phyloP scores from a whole-genome alignment of 2,329 filamentous ascomycete genomes.

The Cryphonectria parasitica region DNA sequence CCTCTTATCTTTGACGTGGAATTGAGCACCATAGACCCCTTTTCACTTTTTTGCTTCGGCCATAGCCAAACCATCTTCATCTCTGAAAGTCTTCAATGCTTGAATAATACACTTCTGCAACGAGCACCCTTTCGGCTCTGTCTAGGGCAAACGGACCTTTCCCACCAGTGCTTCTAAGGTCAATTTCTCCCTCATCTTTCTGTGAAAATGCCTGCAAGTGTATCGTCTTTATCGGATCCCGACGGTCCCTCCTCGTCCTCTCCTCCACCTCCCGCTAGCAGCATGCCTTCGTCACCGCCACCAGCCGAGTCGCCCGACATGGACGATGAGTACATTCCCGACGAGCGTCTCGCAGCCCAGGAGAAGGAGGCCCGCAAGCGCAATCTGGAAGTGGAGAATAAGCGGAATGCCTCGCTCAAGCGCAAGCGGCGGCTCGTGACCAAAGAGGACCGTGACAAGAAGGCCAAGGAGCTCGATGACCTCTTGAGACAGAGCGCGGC shows the following conservation, averaged over 20 bases:
- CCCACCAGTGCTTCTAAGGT: neutral
- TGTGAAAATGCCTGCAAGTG: slow-evolving; percentile 19
- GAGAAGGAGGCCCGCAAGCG: slow-evolving; percentile 50
- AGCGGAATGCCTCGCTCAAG: slow-evolving; percentile 44
- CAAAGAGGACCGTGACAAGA: slow-evolving; percentile 58
- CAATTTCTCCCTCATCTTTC: neutral
- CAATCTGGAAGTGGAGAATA: slow-evolving; percentile 55
- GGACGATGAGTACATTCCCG: slow-evolving; percentile 33
- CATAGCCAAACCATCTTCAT: neutral
- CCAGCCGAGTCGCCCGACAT: slow-evolving; percentile 32
- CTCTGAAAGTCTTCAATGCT: neutral
- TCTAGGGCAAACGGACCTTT: slow-evolving; percentile 12
- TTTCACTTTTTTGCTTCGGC: neutral
- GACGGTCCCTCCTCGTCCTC: slow-evolving; percentile 11
- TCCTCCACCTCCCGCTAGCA: slow-evolving; percentile 33
- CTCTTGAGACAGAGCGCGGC: slow-evolving; percentile 62
- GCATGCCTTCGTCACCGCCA: slow-evolving; percentile 45
- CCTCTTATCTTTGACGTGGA: neutral
- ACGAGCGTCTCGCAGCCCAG: slow-evolving; percentile 41
- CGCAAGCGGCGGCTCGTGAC: slow-evolving; percentile 55
- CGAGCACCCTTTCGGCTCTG: neutral
- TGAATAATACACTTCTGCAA: neutral
- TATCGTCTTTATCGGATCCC: slow-evolving; percentile 8
- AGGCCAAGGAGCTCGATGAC: slow-evolving; percentile 63
- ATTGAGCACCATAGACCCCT: neutral